A percentile compares a stretch with the other conserved stretches of the same genome.
Conservation (phyloP, 768 basidiomycete species). For the button mushroom (Agaricus bisporus) region DNA sequence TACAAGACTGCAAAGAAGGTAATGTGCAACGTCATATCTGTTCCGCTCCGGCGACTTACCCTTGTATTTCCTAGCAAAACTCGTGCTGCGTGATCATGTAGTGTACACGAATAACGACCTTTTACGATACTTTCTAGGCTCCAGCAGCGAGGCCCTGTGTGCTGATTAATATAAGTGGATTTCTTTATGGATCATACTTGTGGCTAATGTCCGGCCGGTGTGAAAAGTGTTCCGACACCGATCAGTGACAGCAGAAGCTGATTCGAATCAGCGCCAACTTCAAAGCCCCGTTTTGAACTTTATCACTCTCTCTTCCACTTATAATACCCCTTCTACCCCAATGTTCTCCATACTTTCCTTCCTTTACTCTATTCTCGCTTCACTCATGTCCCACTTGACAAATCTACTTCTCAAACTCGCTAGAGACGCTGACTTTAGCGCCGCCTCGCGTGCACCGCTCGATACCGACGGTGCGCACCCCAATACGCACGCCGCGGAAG, state of each 20-base stretch:
- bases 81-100: slow-evolving; percentile 89
- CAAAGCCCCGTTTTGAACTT: background rate
- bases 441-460: slow-evolving; percentile 22
- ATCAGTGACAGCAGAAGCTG: slow-evolving; percentile 2
- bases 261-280: background rate
- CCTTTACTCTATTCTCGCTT: slow-evolving; percentile 8
- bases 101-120: background rate
- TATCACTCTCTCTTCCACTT: slow-evolving; percentile 1
- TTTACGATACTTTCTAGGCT: background rate
- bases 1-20: slow-evolving; percentile 99
- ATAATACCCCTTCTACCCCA: slow-evolving; percentile 1
- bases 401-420: slow-evolving; percentile 18
- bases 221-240: slow-evolving; percentile 5
- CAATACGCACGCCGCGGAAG: slow-evolving; percentile 16
- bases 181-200: background rate
- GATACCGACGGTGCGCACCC: slow-evolving; percentile 29
- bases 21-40: slow-evolving; percentile 14
- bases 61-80: slow-evolving; percentile 69
- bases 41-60: slow-evolving; percentile 5
- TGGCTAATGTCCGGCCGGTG: background rate
- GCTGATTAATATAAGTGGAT: background rate
- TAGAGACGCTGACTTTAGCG: slow-evolving; percentile 17
- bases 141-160: background rate
- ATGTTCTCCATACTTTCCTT: slow-evolving; percentile 7
- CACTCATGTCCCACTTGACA: slow-evolving; percentile 14